Conservation (phyloP, 495 filamentous ascomycete species). For the Sordaria brevicollis region DNA sequence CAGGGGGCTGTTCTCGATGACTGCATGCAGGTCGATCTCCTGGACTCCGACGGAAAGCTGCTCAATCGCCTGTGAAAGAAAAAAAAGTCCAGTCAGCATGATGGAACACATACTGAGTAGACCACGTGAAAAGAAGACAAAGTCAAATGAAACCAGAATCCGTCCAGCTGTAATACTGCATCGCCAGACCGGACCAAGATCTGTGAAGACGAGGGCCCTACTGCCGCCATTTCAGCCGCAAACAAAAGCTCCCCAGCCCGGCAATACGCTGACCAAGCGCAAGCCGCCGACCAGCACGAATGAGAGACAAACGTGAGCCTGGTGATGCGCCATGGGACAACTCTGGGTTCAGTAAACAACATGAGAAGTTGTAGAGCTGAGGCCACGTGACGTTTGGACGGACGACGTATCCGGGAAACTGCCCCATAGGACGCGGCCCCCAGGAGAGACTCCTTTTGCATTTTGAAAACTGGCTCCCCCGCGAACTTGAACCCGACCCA, state of each 20-base stretch:
- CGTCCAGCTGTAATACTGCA: not conserved
- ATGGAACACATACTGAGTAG: not conserved
- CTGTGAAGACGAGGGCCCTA: too few species aligned
- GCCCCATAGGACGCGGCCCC: not conserved
- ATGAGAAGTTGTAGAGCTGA: not conserved
- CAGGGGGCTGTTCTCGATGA: not conserved
- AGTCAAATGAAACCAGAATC: not conserved
- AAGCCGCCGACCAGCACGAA: not conserved
- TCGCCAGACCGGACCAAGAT: not conserved
- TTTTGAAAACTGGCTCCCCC: not conserved
- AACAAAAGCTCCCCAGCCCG: not conserved
- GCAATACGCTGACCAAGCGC: not conserved
- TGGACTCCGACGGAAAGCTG: not conserved
- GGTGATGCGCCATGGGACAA: not conserved
- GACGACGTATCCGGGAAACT: not conserved
- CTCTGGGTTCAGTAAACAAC: not conserved
- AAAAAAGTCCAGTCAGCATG: not conserved
- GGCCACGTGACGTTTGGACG: not conserved
- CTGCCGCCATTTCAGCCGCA: not conserved
- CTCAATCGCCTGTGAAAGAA: not conserved
- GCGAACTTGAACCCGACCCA: not conserved
- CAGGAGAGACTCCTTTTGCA: not conserved
- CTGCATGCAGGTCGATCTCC: not conserved
- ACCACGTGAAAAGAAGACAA: not conserved
- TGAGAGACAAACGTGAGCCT: not conserved